Evolutionary conservation across 169 alveolate genomes (phyloP).

Genomic region (Eimeria praecox): DNA sequence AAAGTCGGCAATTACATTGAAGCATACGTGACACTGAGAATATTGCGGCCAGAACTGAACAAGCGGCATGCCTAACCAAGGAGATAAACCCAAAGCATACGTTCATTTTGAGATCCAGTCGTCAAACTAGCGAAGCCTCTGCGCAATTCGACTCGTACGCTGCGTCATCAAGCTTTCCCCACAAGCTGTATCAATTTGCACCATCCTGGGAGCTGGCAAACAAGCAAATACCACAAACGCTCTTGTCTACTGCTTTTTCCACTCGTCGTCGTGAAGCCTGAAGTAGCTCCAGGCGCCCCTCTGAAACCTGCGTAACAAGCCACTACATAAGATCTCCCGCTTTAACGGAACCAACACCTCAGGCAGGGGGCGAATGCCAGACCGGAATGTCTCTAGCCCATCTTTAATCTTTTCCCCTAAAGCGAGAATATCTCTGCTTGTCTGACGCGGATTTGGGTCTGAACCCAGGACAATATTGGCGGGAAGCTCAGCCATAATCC

Average conservation of each 20-base stretch:
- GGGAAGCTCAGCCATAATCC: not conserved
- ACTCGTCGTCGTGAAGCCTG: not conserved
- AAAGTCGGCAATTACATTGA: not conserved
- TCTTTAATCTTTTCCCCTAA: not conserved
- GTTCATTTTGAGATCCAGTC: not conserved
- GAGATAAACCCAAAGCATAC: not conserved
- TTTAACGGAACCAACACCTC: not conserved
- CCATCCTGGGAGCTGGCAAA: not conserved
- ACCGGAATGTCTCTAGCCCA: not conserved
- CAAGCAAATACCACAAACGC: not conserved
- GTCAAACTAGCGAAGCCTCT: not conserved
- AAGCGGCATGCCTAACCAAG: not conserved
- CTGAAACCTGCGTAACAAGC: constrained; percentile 17
- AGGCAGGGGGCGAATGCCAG: not conserved
- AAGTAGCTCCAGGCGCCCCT: not conserved
- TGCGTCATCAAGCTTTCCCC: not conserved
- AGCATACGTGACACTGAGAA: not conserved
- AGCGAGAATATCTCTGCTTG: not conserved
- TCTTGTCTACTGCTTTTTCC: not conserved
- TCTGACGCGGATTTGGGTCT: not conserved
- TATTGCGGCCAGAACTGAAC: not conserved
- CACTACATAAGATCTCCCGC: constrained; percentile 16
- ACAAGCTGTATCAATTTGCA: not conserved
- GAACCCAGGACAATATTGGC: not conserved
- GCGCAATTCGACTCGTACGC: not conserved